These are phyloP conservation scores for Mycena vitilis DNA, from an alignment of 768 basidiomycete genomes.

Conservation along the genomic window DNA sequence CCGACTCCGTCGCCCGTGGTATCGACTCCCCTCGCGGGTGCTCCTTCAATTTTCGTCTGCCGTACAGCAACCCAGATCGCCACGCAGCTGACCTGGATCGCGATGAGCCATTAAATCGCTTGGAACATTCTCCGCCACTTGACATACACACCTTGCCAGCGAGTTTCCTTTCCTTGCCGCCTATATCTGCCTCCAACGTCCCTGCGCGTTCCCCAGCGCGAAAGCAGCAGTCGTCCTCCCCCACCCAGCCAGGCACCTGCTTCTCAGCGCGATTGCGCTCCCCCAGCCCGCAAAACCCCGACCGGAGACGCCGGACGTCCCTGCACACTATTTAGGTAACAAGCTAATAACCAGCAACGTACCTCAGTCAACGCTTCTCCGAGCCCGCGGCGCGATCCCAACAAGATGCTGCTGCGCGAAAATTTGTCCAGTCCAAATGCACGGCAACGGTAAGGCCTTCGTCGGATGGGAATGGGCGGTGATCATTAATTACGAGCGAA, in stretches of 20 bases:
- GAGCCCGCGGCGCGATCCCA: constrained; percentile 25
- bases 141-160: constrained; percentile 20
- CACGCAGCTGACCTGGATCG: constrained; percentile 24
- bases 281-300: constrained; percentile 3
- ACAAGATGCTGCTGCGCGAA: constrained; percentile 8
- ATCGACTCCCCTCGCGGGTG: constrained; percentile 17
- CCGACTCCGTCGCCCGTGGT: constrained; percentile 33
- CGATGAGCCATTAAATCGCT: constrained; percentile 6
- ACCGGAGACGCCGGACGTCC: constrained; percentile 17
- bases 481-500: not conserved
- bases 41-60: constrained; percentile 15
- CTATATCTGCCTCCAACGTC: constrained; percentile 7
- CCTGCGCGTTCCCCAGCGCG: constrained; percentile 5
- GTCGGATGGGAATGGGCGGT: too few relatives aligned
- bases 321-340: constrained; percentile 29
- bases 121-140: constrained; percentile 33
- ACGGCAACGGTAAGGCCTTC: too few relatives aligned
- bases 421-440: not conserved
- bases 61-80: constrained; percentile 25
- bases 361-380: constrained; percentile 14
- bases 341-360: constrained; percentile 28
- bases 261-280: constrained; percentile 21
- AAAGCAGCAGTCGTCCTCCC: not conserved
- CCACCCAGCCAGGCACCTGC: not conserved
- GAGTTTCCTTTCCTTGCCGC: not conserved